Base-by-base conservation (phyloP, 2,329 filamentous ascomycete species). In the Lasiodiplodia sp. region DNA sequence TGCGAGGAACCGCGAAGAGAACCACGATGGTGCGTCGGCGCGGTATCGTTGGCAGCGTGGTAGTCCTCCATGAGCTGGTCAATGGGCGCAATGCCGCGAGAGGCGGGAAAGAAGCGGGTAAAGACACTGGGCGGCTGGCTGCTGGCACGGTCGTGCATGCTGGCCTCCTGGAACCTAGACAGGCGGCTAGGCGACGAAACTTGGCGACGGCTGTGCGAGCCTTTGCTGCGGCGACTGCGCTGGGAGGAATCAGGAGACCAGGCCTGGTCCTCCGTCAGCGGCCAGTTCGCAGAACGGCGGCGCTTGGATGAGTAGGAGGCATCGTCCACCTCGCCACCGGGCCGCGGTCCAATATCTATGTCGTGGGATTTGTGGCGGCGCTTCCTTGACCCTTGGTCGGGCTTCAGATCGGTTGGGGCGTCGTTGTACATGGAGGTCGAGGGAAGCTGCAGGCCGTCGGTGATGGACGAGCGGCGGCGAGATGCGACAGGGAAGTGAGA, bases 131-230 rank as follows among this genome's bases (percentile, higher is more conserved):
- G 92, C 34, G 93, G 93, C 69, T 85, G 87, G 69, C 88, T 86
- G 75, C 91, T 94, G 38, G 87, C 84, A 71, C 92, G 89, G 79
- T 96, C 92, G 75, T 90, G 93, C 92, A 97, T 95, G 75, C 91
- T 95, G 51, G 91, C 94, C 80, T 97, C 94, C 47, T 87, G 79
- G 72, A 91, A 91, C 67, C 81, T 90, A 75, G 86, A 96, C 84
- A 80, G 88, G 77, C 82, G 88, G 83, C 72, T 80, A 3, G 70
- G 81, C 77, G 67, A 68, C 6, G 47, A 52, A 11, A 68, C 58
- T 23, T 56, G 57, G 58, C 67, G 67, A 28, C 67, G 67, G 49
- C 3, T 49, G 57, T 52, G 58, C 51, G 67, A 68, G 38, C 44
- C 49, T 37, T 60, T 68, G 49, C 49, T 52, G 49, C 38, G 37